A percentile compares a stretch with the other conserved stretches of the same genome.
These are phyloP conservation scores for Cytospora leucostoma DNA, from an alignment of 2,329 filamentous ascomycete species.

Conservation along the genomic window DNA sequence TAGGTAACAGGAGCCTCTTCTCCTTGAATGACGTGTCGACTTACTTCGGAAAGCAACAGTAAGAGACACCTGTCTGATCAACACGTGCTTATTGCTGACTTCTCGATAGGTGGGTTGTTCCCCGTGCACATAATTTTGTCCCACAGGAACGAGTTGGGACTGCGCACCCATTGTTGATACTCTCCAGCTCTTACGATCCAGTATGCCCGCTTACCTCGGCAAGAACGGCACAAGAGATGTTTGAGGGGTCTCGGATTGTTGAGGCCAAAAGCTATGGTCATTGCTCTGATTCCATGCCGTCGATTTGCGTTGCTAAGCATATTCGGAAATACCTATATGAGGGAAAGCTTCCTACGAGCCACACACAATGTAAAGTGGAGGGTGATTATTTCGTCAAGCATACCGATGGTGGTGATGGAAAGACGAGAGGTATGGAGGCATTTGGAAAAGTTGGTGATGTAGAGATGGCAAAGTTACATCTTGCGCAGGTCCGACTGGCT, in stretches of 20 bases:
- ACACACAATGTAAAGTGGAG: slow-evolving; percentile 42
- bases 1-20: slow-evolving; percentile 38
- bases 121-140: slow-evolving; percentile 34
- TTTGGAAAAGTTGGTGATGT: background rate
- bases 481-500: slow-evolving; percentile 1
- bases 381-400: slow-evolving; percentile 40
- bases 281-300: slow-evolving; percentile 42
- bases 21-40: slow-evolving; percentile 31
- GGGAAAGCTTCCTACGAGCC: slow-evolving; percentile 39
- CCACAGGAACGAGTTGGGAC: slow-evolving; percentile 39
- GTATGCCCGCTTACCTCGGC: slow-evolving; percentile 51
- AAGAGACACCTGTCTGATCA: background rate
- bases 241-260: slow-evolving; percentile 42
- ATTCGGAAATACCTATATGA: slow-evolving; percentile 41
- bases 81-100: background rate
- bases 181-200: slow-evolving; percentile 58
- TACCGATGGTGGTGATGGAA: slow-evolving; percentile 27
- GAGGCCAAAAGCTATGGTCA: slow-evolving; percentile 47
- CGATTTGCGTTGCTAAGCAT: slow-evolving; percentile 39
- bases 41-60: slow-evolving; percentile 37
- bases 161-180: slow-evolving; percentile 53
- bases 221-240: slow-evolving; percentile 37
- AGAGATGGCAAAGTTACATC: background rate
- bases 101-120: slow-evolving; percentile 29
- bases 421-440: too few species aligned